These are phyloP conservation scores for Aspergillus sp. DNA, from an alignment of 2,329 filamentous ascomycete species.

Conservation along the genomic window DNA sequence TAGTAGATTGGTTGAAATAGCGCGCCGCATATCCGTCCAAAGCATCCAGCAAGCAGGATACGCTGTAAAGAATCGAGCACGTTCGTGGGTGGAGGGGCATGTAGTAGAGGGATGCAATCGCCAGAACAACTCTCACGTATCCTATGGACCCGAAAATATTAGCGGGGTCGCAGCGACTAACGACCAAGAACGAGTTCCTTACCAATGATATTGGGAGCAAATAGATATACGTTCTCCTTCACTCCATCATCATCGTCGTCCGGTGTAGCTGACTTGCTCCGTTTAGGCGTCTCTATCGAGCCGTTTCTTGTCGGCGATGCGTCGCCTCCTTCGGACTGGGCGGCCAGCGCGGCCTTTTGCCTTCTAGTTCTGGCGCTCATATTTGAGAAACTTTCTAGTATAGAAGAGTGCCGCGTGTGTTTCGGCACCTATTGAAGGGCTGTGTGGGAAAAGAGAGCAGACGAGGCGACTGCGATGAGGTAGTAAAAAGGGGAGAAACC, in stretches of 20 bases:
- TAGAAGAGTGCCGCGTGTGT: neutral
- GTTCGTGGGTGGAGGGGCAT: conserved; percentile 98
- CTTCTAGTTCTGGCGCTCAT: conserved; percentile 42
- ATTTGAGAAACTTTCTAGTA: conserved; percentile 4
- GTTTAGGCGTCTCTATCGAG: conserved; percentile 30
- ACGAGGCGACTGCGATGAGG: conserved; percentile 7
- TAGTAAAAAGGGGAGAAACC: conserved; percentile 12
- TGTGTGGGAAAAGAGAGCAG: neutral
- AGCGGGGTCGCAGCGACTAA: neutral
- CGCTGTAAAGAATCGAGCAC: conserved; percentile 79
- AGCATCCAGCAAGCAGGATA: conserved; percentile 93
- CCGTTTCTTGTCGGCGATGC: conserved; percentile 31
- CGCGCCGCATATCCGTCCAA: conserved; percentile 93
- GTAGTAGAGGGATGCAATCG: conserved; percentile 92
- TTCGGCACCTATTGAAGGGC: neutral
- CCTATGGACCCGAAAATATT: conserved; percentile 49
- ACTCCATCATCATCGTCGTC: conserved; percentile 33
- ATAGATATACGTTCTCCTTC: conserved; percentile 76
- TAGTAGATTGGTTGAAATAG: conserved; percentile 83
- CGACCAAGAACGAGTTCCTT: conserved; percentile 28
- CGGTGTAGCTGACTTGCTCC: conserved; percentile 25
- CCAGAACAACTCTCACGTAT: conserved; percentile 75
- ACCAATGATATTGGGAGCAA: conserved; percentile 82
- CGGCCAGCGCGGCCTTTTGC: conserved; percentile 38
- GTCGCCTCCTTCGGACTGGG: conserved; percentile 32